Evolutionary conservation across 306 rosid species (phyloP).

Genomic region (Cicer cuneatum): DNA sequence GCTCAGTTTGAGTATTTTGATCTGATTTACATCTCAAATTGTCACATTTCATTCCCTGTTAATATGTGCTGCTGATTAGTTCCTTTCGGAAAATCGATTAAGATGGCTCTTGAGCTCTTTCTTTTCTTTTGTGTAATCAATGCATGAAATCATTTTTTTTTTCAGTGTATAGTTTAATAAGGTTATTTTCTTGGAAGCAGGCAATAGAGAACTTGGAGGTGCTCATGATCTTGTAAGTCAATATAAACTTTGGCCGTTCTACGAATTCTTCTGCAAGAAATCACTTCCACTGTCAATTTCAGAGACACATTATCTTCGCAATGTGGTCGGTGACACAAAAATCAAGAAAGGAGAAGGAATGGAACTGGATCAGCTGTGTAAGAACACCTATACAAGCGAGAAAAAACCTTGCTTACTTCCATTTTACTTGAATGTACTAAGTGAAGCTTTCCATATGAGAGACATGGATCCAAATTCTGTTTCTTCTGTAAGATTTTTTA

Average conservation of each 20-base stretch:
- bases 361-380: conserved; percentile 88
- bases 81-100: not conserved
- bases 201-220: conserved; percentile 85
- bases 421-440: conserved; percentile 50
- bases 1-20: not conserved
- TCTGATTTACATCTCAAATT: not conserved
- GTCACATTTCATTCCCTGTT: conserved; percentile 9
- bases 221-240: conserved; percentile 83
- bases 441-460: conserved; percentile 50
- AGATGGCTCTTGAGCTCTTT: not conserved
- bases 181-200: conserved; percentile 51
- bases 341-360: conserved; percentile 93
- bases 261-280: conserved; percentile 88
- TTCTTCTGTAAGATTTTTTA: conserved; percentile 43
- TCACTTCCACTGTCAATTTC: conserved; percentile 77
- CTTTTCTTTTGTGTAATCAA: not conserved
- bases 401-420: conserved; percentile 64
- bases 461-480: conserved; percentile 36
- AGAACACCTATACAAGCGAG: conserved; percentile 57
- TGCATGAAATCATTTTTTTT: conserved; percentile 22
- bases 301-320: conserved; percentile 81
- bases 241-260: conserved; percentile 73
- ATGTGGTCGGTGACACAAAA: conserved; percentile 90
- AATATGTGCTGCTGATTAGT: conserved; percentile 26
- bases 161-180: conserved; percentile 15